Evolutionary conservation across 2,329 filamentous ascomycete species (phyloP).

Genomic region (Leptographium radiaticola): DNA sequence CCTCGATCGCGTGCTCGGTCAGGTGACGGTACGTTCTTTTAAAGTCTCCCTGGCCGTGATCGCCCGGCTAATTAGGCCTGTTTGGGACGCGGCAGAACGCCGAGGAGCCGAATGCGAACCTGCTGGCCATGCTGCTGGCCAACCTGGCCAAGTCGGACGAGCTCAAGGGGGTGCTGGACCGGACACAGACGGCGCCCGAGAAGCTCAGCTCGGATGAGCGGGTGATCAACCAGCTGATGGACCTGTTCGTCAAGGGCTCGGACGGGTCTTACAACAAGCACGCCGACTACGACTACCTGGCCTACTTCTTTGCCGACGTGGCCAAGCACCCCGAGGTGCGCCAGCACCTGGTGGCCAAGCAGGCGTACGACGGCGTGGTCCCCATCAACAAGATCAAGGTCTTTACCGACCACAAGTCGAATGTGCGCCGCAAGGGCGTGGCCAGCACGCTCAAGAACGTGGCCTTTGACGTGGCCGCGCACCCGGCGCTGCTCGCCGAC

Average conservation of each 20-base stretch:
- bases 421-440: constrained; percentile 82
- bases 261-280: constrained; percentile 70
- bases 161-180: constrained; percentile 53
- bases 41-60: neutral
- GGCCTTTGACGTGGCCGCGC: constrained; percentile 66
- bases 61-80: no score
- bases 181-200: constrained; percentile 56
- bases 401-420: constrained; percentile 81
- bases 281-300: constrained; percentile 83
- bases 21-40: constrained; percentile 52
- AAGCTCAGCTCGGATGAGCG: constrained; percentile 58
- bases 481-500: constrained; percentile 56
- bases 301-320: constrained; percentile 88
- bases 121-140: constrained; percentile 82
- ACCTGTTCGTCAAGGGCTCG: constrained; percentile 89
- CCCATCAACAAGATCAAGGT: constrained; percentile 86
- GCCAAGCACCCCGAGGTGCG: constrained; percentile 68
- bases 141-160: constrained; percentile 76
- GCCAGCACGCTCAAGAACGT: constrained; percentile 92
- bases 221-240: constrained; percentile 81
- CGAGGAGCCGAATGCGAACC: constrained; percentile 70
- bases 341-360: constrained; percentile 58
- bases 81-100: constrained; percentile 25
- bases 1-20: constrained; percentile 56
- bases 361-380: constrained; percentile 70